These are phyloP conservation scores for Truncatella angustata DNA, from an alignment of 2,329 filamentous ascomycete genomes.

Conservation along the genomic window DNA sequence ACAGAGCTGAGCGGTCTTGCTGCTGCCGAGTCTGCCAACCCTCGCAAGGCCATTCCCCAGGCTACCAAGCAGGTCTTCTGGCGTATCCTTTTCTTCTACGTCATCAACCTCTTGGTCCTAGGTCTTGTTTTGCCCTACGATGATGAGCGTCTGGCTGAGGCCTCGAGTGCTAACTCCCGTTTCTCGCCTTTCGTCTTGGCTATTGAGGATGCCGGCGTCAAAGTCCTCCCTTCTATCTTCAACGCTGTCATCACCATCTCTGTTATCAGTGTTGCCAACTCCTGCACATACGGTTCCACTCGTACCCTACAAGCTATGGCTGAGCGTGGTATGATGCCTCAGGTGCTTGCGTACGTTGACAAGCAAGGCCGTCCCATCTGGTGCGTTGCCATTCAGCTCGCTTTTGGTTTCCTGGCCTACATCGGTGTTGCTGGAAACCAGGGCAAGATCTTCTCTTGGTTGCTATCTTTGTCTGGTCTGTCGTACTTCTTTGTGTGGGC, in stretches of 20 bases:
- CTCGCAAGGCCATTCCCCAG: slow-evolving; percentile 44
- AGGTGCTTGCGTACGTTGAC: slow-evolving; percentile 59
- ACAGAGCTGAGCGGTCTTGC: slow-evolving; percentile 53
- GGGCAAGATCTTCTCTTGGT: slow-evolving; percentile 58
- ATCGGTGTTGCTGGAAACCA: slow-evolving; percentile 44
- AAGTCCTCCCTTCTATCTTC: slow-evolving; percentile 49
- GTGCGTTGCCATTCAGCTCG: slow-evolving; percentile 50
- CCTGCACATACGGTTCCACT: slow-evolving; percentile 48
- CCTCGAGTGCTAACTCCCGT: slow-evolving; percentile 39
- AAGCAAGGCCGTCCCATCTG: slow-evolving; percentile 57
- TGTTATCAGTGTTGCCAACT: slow-evolving; percentile 52
- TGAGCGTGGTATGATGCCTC: slow-evolving; percentile 50
- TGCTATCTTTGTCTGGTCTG: slow-evolving; percentile 69
- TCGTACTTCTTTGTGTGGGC: slow-evolving; percentile 76
- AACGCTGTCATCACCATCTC: slow-evolving; percentile 52
- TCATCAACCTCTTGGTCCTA: slow-evolving; percentile 49
- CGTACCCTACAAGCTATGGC: slow-evolving; percentile 51
- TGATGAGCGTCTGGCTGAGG: slow-evolving; percentile 37
- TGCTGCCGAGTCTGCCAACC: slow-evolving; percentile 49
- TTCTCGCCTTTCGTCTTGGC: slow-evolving; percentile 51
- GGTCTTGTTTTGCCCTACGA: slow-evolving; percentile 46
- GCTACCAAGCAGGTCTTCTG: slow-evolving; percentile 55
- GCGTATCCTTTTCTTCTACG: slow-evolving; percentile 52
- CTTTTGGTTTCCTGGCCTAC: slow-evolving; percentile 60
- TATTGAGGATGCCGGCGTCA: slow-evolving; percentile 48